Evolutionary conservation across 108 stramenopile genomes (phyloP).

Genomic region (Pseudonitzschia delicatissima): DNA sequence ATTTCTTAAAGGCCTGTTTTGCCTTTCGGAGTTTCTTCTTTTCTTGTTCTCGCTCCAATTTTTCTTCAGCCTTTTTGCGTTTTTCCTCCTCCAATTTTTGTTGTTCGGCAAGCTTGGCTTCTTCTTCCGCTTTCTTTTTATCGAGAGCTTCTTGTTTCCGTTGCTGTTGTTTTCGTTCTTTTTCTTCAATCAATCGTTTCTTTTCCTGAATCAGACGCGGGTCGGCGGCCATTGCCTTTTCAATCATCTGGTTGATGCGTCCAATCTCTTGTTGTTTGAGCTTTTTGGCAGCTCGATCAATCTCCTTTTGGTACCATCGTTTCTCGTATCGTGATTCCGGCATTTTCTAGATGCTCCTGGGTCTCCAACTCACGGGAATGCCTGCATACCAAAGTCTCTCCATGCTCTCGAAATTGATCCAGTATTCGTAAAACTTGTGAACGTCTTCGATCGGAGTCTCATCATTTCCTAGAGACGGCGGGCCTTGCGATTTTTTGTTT

Average conservation of each 20-base stretch:
- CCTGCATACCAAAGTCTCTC: conserved; percentile 92
- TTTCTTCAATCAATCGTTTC: conserved; percentile 48
- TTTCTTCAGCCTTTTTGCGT: conserved; percentile 35
- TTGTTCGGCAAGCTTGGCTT: conserved; percentile 35
- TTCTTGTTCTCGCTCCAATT: conserved; percentile 66
- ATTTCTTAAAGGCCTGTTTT: conserved; percentile 59
- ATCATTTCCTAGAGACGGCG: conserved; percentile 88
- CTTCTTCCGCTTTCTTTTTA: conserved; percentile 41
- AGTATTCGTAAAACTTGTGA: conserved; percentile 93
- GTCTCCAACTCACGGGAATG: conserved; percentile 73
- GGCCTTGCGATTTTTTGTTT: conserved; percentile 22
- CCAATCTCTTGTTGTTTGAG: conserved; percentile 93
- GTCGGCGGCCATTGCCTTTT: conserved; percentile 91
- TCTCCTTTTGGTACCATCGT: conserved; percentile 97
- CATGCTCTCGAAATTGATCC: conserved; percentile 95
- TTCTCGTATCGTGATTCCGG: conserved; percentile 93
- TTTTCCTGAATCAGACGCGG: conserved; percentile 82
- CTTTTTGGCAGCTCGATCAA: conserved; percentile 86
- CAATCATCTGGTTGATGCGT: conserved; percentile 87
- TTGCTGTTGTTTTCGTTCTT: conserved; percentile 52
- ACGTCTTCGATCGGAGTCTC: conserved; percentile 85
- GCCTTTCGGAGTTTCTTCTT: conserved; percentile 82
- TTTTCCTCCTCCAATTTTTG: conserved; percentile 53
- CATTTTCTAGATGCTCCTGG: conserved; percentile 77
- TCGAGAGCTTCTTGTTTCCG: conserved; percentile 52